Conservation (phyloP, 208 protist genomes). For the Leishmania gerbilli region DNA sequence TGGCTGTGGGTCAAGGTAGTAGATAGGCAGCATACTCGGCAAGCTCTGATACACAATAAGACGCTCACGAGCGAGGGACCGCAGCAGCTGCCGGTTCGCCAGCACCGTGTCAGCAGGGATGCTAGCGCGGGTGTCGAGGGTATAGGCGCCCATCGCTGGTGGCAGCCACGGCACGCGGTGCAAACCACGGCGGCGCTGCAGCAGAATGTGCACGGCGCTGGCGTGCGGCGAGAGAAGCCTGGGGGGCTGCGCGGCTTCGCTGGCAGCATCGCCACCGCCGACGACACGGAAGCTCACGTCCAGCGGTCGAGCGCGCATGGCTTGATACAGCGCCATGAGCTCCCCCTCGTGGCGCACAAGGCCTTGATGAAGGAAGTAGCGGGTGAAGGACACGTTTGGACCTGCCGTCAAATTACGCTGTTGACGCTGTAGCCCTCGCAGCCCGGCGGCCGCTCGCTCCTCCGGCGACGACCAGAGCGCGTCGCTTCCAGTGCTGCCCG, state of each 20-base stretch:
- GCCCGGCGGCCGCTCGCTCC: constrained; percentile 22
- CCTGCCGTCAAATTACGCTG: constrained; percentile 41
- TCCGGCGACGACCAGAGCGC: constrained; percentile 24
- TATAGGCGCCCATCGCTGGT: constrained; percentile 53
- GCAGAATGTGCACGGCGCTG: constrained; percentile 27
- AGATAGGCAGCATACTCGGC: constrained; percentile 79
- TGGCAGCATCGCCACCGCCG: constrained; percentile 1
- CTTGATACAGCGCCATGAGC: constrained; percentile 58
- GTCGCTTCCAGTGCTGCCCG: constrained; percentile 8
- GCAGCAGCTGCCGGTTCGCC: constrained; percentile 59
- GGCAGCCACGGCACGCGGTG: constrained; percentile 63
- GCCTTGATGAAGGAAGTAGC: constrained; percentile 78
- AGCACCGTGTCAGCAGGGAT: constrained; percentile 42
- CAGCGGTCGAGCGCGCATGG: constrained; percentile 56
- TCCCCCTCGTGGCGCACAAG: constrained; percentile 68
- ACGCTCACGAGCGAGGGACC: constrained; percentile 56
- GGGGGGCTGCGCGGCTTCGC: not conserved
- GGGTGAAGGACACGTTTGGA: constrained; percentile 77
- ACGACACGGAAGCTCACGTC: constrained; percentile 61
- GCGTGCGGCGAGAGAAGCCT: constrained; percentile 22
- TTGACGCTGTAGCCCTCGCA: constrained; percentile 41
- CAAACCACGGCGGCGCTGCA: constrained; percentile 48
- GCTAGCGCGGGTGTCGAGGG: constrained; percentile 41
- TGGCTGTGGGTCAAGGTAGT: constrained; percentile 62
- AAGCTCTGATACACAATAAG: constrained; percentile 71